Base-by-base conservation (phyloP, 2,329 filamentous ascomycete genomes). In the Emericellopsis cladophorae region DNA sequence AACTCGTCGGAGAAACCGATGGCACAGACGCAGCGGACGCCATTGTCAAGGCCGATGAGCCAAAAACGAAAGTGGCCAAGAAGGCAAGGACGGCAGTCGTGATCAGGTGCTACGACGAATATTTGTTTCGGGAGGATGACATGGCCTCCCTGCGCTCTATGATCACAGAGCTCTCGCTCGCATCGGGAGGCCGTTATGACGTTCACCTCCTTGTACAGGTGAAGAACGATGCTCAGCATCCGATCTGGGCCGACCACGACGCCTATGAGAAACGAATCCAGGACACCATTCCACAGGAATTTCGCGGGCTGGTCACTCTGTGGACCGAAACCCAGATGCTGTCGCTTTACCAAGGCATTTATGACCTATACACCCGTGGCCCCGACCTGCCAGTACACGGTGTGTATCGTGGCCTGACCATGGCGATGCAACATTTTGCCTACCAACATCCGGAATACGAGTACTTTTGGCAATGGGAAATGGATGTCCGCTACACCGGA, bases 241-340 rank as follows among this genome's bases (percentile, higher is more conserved):
- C 84, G 8, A 78, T 94, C 51, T 92, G 84, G 81, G 82, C 84
- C 1, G 81, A 86, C 49, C 67, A 79, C 40, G 74, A 77, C 37
- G 70, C 69, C 39, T 95, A 81, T 65, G 68, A 72, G 55, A 71
- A 69, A 54, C 81, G 70, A 43, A 81, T 83, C 55, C 67, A 75
- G 40, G 76, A 82, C 39, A 74, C 75, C 22, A 73, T 90, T 11
- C 84, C 92, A 0, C 71, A 78, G 48, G 92, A 98, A 54, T 95
- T 98, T 62, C 81, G 76, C 49, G 85, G 85, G 37, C 79, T 98
- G 55, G 84, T 84, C 16, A 94, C 85, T 0, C 71, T 96, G 7
- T 98, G 92, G 92, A 92, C 86, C 1, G 88, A 94, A 59, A 81
- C 83, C 21, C 88, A 95, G 60, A 95, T 96, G 88, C 71, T 82